These are phyloP conservation scores for Globisporangium mamillatum DNA, from an alignment of 352 stramenopile genomes.

Conservation along the genomic window DNA sequence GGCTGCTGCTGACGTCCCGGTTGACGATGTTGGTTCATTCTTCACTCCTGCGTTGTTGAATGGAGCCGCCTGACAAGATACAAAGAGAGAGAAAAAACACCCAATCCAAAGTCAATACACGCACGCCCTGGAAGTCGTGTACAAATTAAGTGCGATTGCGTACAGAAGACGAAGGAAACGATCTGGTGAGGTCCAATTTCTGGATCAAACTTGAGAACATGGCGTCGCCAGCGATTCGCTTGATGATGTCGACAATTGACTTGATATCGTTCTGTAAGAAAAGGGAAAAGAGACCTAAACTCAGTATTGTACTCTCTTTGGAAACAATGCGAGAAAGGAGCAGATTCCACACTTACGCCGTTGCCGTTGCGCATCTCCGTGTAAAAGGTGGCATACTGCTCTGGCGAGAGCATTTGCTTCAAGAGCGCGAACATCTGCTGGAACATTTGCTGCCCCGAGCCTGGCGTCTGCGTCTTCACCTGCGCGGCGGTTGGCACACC, in stretches of 20 bases:
- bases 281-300: not conserved
- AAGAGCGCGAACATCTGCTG: constrained; percentile 85
- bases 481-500: constrained; percentile 4
- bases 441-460: constrained; percentile 81
- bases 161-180: constrained; percentile 41
- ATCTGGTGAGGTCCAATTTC: constrained; percentile 75
- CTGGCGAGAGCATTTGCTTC: constrained; percentile 80
- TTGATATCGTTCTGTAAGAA: constrained; percentile 76
- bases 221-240: constrained; percentile 74
- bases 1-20: not conserved
- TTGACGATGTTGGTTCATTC: constrained; percentile 22
- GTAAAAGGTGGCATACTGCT: constrained; percentile 78
- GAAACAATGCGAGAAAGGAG: not conserved
- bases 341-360: constrained; percentile 28
- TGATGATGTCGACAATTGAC: constrained; percentile 87
- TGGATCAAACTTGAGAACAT: constrained; percentile 83
- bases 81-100: not conserved
- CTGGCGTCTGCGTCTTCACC: constrained; percentile 38
- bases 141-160: not conserved
- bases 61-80: not conserved
- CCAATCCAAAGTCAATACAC: not conserved
- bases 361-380: constrained; percentile 84
- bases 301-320: not conserved
- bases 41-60: constrained; percentile 25
- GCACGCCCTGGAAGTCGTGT: not conserved